Conservation (phyloP, 345 rosid genomes). For the Rubroshorea leprosula region DNA sequence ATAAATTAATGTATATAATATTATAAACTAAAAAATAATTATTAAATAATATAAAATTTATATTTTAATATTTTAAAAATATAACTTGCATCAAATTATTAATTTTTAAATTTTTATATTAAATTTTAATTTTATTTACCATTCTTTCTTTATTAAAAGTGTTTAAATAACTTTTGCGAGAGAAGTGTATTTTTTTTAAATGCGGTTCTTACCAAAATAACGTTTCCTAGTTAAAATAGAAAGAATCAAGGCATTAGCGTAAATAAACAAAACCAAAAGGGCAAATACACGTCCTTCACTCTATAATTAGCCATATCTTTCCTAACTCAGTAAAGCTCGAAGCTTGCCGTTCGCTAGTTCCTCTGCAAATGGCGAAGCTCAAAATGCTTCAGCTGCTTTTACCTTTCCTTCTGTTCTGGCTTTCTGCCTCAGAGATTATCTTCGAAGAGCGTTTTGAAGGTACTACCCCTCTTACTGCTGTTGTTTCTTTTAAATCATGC, state of each 20-base stretch:
- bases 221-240: no score
- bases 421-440: constrained; percentile 37
- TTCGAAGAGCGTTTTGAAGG: constrained; percentile 48
- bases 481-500: background rate
- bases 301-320: constrained; percentile 2
- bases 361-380: background rate
- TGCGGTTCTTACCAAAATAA: no score
- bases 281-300: background rate
- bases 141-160: no score
- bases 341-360: background rate
- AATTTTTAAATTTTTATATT: no score
- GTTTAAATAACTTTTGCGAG: no score
- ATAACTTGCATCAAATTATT: no score
- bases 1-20: no score
- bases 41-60: no score
- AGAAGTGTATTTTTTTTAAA: no score
- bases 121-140: no score
- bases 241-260: background rate
- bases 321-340: background rate
- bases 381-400: constrained; percentile 4
- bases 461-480: background rate
- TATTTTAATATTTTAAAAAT: no score
- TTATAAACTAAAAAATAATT: no score
- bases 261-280: background rate
- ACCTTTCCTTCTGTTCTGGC: constrained; percentile 9